phyloP scores from a whole-genome alignment of 257 asterid genomes.

The Datura wrightii region DNA sequence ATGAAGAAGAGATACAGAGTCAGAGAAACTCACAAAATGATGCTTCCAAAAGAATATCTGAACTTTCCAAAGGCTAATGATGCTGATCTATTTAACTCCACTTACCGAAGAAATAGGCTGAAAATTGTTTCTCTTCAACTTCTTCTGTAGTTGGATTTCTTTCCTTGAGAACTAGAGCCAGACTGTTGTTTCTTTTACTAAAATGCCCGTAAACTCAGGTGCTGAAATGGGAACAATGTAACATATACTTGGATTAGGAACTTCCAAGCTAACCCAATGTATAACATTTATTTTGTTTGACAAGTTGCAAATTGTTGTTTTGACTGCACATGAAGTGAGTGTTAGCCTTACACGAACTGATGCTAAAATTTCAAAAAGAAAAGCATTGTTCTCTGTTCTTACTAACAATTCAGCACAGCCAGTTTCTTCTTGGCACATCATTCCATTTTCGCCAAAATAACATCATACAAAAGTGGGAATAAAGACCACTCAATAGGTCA shows the following conservation, averaged over 20 bases:
- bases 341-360: background rate
- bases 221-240: constrained; percentile 27
- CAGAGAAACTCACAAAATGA: background rate
- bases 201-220: background rate
- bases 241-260: constrained; percentile 13
- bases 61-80: background rate
- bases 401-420: constrained; percentile 6
- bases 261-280: background rate
- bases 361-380: background rate
- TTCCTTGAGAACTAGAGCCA: background rate
- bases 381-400: background rate
- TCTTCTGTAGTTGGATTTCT: constrained; percentile 14
- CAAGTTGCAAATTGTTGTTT: background rate
- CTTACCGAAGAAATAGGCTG: background rate
- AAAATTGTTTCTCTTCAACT: background rate
- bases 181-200: background rate
- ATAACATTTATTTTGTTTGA: background rate
- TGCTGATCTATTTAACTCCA: background rate
- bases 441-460: background rate
- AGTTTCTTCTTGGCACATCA: constrained; percentile 4
- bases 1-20: background rate
- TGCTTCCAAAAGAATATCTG: constrained; percentile 16
- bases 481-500: constrained; percentile 8
- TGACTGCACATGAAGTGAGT: background rate
- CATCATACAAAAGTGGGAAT: background rate